Evolutionary conservation across 2,329 filamentous ascomycete genomes (phyloP), one percentile per base, ranked within the genome.

Genomic region (Fonsecaea pedrosoi): DNA sequence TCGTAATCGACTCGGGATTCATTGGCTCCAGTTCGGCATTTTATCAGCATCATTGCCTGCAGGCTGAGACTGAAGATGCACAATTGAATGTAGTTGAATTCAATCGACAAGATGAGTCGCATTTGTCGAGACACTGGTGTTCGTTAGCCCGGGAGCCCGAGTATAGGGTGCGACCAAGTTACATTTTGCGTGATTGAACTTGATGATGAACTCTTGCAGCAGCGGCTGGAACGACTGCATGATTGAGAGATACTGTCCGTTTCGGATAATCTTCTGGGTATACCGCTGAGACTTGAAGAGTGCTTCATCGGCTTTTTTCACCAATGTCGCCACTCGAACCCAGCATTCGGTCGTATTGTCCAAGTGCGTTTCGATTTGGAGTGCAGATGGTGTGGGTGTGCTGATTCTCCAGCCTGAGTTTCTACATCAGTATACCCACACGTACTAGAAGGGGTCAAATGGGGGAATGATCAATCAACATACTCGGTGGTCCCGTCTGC

Each of bases 161-260:
- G 53, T 12, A 12, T 13, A 4, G n/a, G 53, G 53, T 18, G 53
- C 34, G 30, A 32, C 30, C 30, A 15, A 55, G 53, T 55, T 55
- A 55, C 53, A 55, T 55, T 55, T 55, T 55, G 53, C 53, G 35
- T 55, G 53, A 55, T 55, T 55, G 53, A 55, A 55, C 15, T 55
- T 55, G 53, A 55, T 55, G 30, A 55, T 35, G 53, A 55, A 55
- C 53, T 55, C 53, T 55, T 55, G 53, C 15, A 55, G 18, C 18
- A 55, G 53, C 12, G 53, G 53, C 35, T 55, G 53, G 18, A 55
- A 55, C n/a, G 53, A 55, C 53, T 55, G 53, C 53, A 55, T 55
- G 53, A 55, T 35, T 18, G 53, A 55, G 53, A 55, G 34, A 18
- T 55, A 55, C 18, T 55, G 53, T 25, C 53, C 53, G 8, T 35